Percentiles rank a stretch among this genome's conserved stretches.
Conservation (phyloP, 345 rosid species). For the Erodium maritimum region DNA sequence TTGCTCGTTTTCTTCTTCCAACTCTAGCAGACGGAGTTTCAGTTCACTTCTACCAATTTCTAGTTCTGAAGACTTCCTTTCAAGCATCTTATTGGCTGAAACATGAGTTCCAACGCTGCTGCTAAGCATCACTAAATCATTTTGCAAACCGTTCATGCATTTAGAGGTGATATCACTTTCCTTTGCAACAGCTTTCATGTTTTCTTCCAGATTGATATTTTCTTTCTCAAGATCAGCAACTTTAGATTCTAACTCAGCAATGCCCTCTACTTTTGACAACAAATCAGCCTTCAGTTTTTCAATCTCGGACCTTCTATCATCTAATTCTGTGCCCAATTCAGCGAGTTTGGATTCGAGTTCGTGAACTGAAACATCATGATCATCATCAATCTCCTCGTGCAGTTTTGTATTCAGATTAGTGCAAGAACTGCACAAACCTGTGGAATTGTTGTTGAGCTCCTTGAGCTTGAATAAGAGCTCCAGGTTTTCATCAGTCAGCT, state of each 20-base stretch:
- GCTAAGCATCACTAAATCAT: constrained; percentile 18
- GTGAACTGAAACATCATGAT: constrained; percentile 14
- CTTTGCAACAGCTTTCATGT: constrained; percentile 15
- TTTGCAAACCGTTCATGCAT: constrained; percentile 31
- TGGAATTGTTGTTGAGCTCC: constrained; percentile 15
- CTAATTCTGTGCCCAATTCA: constrained; percentile 16
- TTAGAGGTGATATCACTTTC: constrained; percentile 29
- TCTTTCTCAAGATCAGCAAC: constrained; percentile 23
- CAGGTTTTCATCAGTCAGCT: constrained; percentile 54
- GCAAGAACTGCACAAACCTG: constrained; percentile 10
- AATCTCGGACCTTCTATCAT: constrained; percentile 13
- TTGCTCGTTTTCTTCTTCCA: constrained; percentile 25
- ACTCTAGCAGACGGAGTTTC: constrained; percentile 17
- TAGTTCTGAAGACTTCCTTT: constrained; percentile 27
- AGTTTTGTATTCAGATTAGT: neutral
- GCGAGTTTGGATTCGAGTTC: constrained; percentile 23
- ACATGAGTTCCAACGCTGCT: constrained; percentile 24
- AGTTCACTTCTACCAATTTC: constrained; percentile 21
- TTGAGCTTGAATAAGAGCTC: constrained; percentile 34
- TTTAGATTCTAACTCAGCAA: constrained; percentile 20
- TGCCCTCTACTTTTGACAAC: constrained; percentile 29
- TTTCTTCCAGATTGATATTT: constrained; percentile 24
- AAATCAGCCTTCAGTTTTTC: constrained; percentile 22
- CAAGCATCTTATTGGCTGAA: constrained; percentile 25
- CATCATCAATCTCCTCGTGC: constrained; percentile 15